Evolutionary conservation across 2,329 filamentous ascomycete species (phyloP).

Genomic region (Lasiodiplodia theobromae): DNA sequence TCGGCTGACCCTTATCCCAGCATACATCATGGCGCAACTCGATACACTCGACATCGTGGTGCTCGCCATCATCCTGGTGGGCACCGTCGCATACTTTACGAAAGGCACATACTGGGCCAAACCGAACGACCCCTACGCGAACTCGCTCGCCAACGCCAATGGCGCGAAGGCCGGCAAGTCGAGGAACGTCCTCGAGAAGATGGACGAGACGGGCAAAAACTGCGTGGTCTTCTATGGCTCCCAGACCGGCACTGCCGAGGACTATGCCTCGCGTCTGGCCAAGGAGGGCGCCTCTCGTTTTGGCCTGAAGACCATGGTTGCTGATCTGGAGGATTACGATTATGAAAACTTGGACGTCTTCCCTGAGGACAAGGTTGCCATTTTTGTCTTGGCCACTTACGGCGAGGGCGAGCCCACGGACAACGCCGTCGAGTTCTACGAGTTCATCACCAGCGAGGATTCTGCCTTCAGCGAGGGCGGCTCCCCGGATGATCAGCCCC

Average conservation of each 20-base stretch:
- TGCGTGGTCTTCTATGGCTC: constrained; percentile 99
- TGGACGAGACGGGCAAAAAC: constrained; percentile 95
- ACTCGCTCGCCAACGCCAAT: constrained; percentile 70
- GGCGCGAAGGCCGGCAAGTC: constrained; percentile 82
- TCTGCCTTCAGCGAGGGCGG: constrained; percentile 76
- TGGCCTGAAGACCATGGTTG: constrained; percentile 97
- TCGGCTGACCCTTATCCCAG: constrained; percentile 39
- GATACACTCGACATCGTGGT: constrained; percentile 95
- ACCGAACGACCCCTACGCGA: constrained; percentile 86
- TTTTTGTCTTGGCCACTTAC: constrained; percentile 97
- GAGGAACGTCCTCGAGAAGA: constrained; percentile 91
- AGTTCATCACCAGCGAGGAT: constrained; percentile 87
- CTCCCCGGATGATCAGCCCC: constrained; percentile 65
- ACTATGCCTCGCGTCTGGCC: constrained; percentile 93
- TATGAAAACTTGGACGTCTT: constrained; percentile 91
- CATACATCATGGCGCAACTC: constrained; percentile 87
- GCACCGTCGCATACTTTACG: constrained; percentile 94
- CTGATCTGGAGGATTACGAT: constrained; percentile 97
- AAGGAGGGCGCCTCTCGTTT: constrained; percentile 98
- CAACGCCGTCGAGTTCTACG: constrained; percentile 98
- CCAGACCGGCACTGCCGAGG: constrained; percentile 96
- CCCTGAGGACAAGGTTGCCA: constrained; percentile 86
- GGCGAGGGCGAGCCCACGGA: constrained; percentile 98
- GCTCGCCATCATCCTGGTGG: constrained; percentile 82
- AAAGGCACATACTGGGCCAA: constrained; percentile 95